phyloP scores from a whole-genome alignment of 495 filamentous ascomycete genomes.

The Neurospora sp. region DNA sequence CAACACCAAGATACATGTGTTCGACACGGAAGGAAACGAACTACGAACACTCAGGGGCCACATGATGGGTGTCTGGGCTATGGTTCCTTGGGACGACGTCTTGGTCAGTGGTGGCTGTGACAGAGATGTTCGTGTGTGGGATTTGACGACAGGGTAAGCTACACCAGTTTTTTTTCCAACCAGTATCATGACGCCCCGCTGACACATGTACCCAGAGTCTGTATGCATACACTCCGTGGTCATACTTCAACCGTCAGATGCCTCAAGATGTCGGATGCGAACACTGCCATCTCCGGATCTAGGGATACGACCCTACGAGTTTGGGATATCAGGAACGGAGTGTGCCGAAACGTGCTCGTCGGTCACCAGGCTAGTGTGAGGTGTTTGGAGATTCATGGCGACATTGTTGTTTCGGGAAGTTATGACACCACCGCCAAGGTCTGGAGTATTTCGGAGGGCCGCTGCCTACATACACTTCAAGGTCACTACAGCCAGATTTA shows the following conservation, averaged over 20 bases:
- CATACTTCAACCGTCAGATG: constrained; percentile 96
- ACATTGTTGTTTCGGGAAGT: constrained; percentile 89
- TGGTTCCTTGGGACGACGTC: constrained; percentile 96
- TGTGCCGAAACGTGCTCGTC: constrained; percentile 83
- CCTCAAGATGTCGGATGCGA: constrained; percentile 90
- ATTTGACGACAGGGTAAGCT: constrained; percentile 85
- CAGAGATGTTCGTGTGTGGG: constrained; percentile 94
- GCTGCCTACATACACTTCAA: constrained; percentile 78
- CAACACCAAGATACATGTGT: constrained; percentile 97
- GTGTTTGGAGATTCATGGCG: constrained; percentile 90
- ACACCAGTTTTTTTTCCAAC: not conserved
- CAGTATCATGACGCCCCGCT: constrained; percentile 8
- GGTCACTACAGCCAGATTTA: constrained; percentile 99
- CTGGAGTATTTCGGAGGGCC: constrained; percentile 92
- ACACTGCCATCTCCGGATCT: constrained; percentile 92
- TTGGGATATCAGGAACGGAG: constrained; percentile 83
- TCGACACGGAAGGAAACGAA: constrained; percentile 79
- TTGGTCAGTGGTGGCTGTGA: constrained; percentile 96
- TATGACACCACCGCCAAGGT: constrained; percentile 96
- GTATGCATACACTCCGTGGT: constrained; percentile 76
- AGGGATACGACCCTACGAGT: constrained; percentile 89
- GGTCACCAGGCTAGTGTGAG: constrained; percentile 95
- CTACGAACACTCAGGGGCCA: constrained; percentile 88
- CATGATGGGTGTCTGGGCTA: constrained; percentile 99
- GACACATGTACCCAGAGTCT: constrained; percentile 35